These are phyloP conservation scores for Glycine soja DNA, from an alignment of 306 rosid species.

Conservation along the genomic window DNA sequence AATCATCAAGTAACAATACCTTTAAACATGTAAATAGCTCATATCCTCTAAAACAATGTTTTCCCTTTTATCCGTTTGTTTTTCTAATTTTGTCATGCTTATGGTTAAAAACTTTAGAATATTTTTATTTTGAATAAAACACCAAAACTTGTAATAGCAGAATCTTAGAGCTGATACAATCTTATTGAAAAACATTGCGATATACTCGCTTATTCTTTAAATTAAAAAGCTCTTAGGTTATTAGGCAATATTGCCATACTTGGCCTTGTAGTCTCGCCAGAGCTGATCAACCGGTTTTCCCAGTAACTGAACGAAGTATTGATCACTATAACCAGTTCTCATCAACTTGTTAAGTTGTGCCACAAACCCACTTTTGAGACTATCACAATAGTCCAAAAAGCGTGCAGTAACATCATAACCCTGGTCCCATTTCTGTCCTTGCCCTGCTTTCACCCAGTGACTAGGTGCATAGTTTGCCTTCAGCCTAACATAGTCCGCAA, in stretches of 20 bases:
- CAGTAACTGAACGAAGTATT: slow-evolving; percentile 51
- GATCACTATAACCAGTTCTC: slow-evolving; percentile 50
- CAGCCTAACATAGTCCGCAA: slow-evolving; percentile 64
- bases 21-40: no score
- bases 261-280: slow-evolving; percentile 67
- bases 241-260: slow-evolving; percentile 44
- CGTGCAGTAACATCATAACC: slow-evolving; percentile 63
- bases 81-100: no score
- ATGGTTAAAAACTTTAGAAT: no score
- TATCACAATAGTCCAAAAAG: slow-evolving; percentile 63
- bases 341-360: slow-evolving; percentile 57
- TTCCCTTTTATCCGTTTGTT: no score
- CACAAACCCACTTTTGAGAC: slow-evolving; percentile 55
- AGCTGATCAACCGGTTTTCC: slow-evolving; percentile 61
- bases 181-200: background rate
- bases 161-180: background rate
- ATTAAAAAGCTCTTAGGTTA: background rate
- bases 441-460: slow-evolving; percentile 50
- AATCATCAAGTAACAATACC: no score
- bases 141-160: background rate
- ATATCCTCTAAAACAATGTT: no score
- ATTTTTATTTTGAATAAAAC: background rate
- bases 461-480: slow-evolving; percentile 53
- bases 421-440: slow-evolving; percentile 59
- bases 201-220: background rate